Conservation (phyloP, 1,284 basidiomycete species). For the Agroathelia rolfsii region DNA sequence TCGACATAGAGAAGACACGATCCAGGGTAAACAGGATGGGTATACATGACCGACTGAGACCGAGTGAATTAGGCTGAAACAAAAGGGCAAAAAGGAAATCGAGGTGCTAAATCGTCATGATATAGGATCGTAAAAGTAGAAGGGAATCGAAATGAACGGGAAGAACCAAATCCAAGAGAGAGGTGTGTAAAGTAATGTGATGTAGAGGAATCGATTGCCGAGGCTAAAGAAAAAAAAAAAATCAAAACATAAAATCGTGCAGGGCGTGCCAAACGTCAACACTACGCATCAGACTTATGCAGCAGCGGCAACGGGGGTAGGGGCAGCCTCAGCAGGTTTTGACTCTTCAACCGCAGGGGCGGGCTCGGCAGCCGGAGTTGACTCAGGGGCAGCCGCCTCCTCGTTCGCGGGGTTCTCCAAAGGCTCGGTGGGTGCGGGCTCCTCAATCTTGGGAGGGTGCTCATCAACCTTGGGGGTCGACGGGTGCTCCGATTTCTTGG, state of each 20-base stretch:
- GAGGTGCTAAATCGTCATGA: no score
- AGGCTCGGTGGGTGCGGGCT: constrained; percentile 63
- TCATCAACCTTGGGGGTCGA: constrained; percentile 75
- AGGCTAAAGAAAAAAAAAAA: constrained; percentile 22
- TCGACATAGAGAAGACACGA: constrained; percentile 24
- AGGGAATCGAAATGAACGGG: no score
- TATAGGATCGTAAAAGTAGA: no score
- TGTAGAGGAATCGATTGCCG: constrained; percentile 22
- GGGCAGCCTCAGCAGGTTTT: constrained; percentile 20
- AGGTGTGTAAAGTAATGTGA: constrained; percentile 19
- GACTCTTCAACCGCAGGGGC: constrained; percentile 26
- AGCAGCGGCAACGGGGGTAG: constrained; percentile 34
- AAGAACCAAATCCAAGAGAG: constrained; percentile 29
- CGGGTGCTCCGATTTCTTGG: constrained; percentile 62
- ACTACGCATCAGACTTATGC: constrained; percentile 38
- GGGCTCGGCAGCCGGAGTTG: constrained; percentile 27
- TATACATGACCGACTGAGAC: constrained; percentile 34
- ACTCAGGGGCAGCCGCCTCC: constrained; percentile 26
- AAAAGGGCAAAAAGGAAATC: constrained; percentile 19
- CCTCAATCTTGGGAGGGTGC: constrained; percentile 70
- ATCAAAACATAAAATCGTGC: constrained; percentile 14
- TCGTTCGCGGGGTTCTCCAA: constrained; percentile 57
- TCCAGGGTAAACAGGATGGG: constrained; percentile 18
- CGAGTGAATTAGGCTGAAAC: constrained; percentile 38
- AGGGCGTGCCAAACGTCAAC: no score